Evolutionary conservation across 495 filamentous ascomycete species (phyloP), one percentile per base, ranked within the genome.

Genomic region (Neurospora tetrasperma): DNA sequence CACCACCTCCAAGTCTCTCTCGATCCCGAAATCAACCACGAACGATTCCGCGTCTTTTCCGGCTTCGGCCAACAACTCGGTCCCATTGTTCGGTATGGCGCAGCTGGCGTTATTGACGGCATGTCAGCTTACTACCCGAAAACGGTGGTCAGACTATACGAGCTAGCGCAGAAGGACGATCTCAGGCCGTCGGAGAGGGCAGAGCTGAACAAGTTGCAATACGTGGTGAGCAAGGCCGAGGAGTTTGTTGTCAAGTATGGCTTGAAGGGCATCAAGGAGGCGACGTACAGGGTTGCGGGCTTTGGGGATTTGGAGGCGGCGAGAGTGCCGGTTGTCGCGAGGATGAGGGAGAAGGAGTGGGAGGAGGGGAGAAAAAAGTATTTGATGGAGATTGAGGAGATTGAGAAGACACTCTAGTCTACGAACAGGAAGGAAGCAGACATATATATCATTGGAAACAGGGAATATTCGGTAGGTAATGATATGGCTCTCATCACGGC

Each of bases 51-150:
- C 59, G 85, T 86, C 54, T 92, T 87, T 81, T 88, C 88, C 20
- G 90, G 89, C 5, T 83, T 92, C 23, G 89, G 90, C 0, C 90
- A 91, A 77, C 90, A 92, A 75, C 81, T 91, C 0, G 85, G 90
- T 1, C 87, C 90, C 0, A 85, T 88, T 16, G 78, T 91, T 4
- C 72, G 83, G n/a, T 81, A 90, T 9, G 89, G 89, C 44, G 85
- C 85, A 20, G 88, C 84, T 2, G 90, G 89, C 16, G 86, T 88
- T 2, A 90, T 92, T 71, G 90, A 91, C 72, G 90, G 89, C 7
- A 80, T 89, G 42, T 87, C 89, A 0, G 88, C 85, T 0, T 85
- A 89, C 79, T 91, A 86, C 78, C 90, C 90, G 5, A 86, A 86
- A 73, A 86, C 83, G 0, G 85, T 91, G 0, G 87, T 90, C 14